A percentile compares a stretch with the other conserved stretches of the same genome.
Evolutionary conservation across 225 moss, liverwort and hornwort species (phyloP).

Genomic region (Anthoceros angustus): DNA sequence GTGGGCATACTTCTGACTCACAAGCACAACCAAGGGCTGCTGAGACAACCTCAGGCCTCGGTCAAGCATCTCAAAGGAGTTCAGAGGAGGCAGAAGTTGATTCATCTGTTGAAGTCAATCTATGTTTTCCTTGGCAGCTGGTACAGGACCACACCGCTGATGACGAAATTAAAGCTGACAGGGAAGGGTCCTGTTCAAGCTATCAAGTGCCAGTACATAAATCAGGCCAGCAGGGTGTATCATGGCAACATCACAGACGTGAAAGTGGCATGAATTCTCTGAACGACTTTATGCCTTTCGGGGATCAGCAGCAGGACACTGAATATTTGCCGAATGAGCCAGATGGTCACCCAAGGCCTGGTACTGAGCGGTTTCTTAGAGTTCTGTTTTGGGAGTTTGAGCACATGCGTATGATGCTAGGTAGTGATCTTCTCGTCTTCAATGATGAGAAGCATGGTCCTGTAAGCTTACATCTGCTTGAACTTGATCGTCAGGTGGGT

Average conservation of each 20-base stretch:
- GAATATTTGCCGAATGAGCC: constrained; percentile 64
- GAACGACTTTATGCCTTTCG: constrained; percentile 40
- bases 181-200: neutral
- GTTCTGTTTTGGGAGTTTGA: constrained; percentile 95
- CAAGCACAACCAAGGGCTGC: constrained; percentile 36
- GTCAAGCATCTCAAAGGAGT: constrained; percentile 18
- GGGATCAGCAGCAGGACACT: constrained; percentile 54
- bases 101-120: constrained; percentile 17
- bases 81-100: constrained; percentile 12
- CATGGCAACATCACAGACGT: constrained; percentile 42
- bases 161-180: constrained; percentile 24
- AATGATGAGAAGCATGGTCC: constrained; percentile 90
- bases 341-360: constrained; percentile 56
- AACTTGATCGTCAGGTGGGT: constrained; percentile 84
- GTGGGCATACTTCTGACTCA: constrained; percentile 35
- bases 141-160: constrained; percentile 35
- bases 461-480: constrained; percentile 89
- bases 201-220: constrained; percentile 23
- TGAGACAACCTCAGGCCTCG: constrained; percentile 25
- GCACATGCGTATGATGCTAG: constrained; percentile 83
- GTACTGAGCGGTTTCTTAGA: constrained; percentile 62
- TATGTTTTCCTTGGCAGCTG: constrained; percentile 46
- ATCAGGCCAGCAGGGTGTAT: constrained; percentile 40
- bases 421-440: constrained; percentile 85
- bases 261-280: constrained; percentile 44